Conservation (phyloP, 306 rosid genomes). For the Leucaena leucocephala region DNA sequence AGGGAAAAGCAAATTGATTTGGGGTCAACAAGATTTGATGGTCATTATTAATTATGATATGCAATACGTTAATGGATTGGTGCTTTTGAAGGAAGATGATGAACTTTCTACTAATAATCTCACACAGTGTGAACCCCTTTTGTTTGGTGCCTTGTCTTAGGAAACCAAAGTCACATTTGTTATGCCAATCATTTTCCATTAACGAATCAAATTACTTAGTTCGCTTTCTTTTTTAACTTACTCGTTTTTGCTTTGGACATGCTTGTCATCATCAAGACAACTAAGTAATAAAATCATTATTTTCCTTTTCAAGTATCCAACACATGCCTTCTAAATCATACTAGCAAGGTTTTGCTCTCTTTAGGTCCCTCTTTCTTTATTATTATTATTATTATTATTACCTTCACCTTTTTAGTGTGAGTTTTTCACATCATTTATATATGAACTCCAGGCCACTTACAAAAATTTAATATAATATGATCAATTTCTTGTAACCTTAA, state of each 20-base stretch:
- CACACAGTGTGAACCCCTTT: slow-evolving; percentile 29
- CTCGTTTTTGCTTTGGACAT: slow-evolving; percentile 40
- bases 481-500: not conserved
- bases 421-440: not conserved
- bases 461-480: not conserved
- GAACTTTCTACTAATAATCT: slow-evolving; percentile 47
- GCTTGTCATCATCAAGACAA: slow-evolving; percentile 52
- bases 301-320: slow-evolving; percentile 40
- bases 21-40: slow-evolving; percentile 58
- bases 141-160: slow-evolving; percentile 55
- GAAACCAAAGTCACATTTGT: slow-evolving; percentile 50
- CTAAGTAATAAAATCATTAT: slow-evolving; percentile 35
- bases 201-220: slow-evolving; percentile 43
- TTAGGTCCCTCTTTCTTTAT: not conserved
- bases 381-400: not conserved
- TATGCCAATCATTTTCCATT: slow-evolving; percentile 57
- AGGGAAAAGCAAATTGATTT: slow-evolving; percentile 38
- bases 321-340: slow-evolving; percentile 34
- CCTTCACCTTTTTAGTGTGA: not conserved
- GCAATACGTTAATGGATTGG: slow-evolving; percentile 30
- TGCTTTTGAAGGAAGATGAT: slow-evolving; percentile 31
- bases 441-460: not conserved
- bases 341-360: slow-evolving; percentile 20
- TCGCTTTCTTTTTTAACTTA: slow-evolving; percentile 17
- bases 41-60: slow-evolving; percentile 42